phyloP scores from a whole-genome alignment of 2,329 filamentous ascomycete species.

The Colletotrichum costaricense region DNA sequence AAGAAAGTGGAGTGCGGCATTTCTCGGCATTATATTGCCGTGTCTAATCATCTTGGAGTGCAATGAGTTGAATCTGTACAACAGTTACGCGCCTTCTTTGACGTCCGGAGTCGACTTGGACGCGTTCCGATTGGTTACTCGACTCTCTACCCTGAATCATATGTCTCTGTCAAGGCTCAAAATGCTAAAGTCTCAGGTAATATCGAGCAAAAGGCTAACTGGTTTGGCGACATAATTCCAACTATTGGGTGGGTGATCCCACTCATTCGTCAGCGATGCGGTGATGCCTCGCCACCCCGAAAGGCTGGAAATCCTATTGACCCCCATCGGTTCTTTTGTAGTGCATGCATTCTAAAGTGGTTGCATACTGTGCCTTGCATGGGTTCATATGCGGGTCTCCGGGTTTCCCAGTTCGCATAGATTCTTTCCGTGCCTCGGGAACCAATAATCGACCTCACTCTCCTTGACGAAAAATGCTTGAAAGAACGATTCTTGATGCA shows the following conservation, averaged over 20 bases:
- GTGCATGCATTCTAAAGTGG: not conserved
- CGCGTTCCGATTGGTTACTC: not conserved
- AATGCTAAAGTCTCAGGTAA: not conserved
- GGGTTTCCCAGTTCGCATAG: not conserved
- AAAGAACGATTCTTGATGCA: not conserved
- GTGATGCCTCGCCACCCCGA: not conserved
- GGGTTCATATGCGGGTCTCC: not conserved
- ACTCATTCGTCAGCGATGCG: not conserved
- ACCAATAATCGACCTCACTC: not conserved
- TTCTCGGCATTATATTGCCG: not conserved
- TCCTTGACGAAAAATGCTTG: not conserved
- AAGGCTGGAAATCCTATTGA: not conserved
- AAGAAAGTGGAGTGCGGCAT: not conserved
- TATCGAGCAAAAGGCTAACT: not conserved
- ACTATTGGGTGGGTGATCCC: not conserved
- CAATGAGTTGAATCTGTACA: not conserved
- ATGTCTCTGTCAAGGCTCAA: not conserved
- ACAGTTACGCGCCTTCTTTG: not conserved
- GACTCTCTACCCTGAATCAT: not conserved
- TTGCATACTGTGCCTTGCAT: conserved; percentile 25
- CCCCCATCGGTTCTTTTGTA: conserved; percentile 14
- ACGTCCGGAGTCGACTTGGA: too few species aligned
- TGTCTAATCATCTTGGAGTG: not conserved
- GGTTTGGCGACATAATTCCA: not conserved
- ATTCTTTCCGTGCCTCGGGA: not conserved